Evolutionary conservation across 495 filamentous ascomycete genomes (phyloP).

Genomic region (Neurospora sp.): DNA sequence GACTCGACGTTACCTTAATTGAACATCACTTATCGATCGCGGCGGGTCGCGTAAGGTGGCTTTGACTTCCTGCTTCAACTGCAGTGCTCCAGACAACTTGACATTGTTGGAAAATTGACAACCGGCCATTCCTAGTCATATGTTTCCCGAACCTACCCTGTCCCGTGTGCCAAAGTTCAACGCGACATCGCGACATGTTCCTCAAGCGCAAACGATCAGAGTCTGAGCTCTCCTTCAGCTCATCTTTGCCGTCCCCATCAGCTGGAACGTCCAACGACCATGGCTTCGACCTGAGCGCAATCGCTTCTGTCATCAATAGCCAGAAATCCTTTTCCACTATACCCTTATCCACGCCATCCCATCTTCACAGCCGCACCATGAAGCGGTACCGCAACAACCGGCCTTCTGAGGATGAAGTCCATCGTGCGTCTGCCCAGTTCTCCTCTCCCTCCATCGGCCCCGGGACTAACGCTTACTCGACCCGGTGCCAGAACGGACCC

Average conservation of each 20-base stretch:
- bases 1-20: neutral
- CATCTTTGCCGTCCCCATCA: conserved; percentile 27
- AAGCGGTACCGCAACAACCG: conserved; percentile 41
- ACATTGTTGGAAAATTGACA: neutral
- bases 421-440: conserved; percentile 27
- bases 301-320: conserved; percentile 11
- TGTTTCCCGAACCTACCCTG: neutral
- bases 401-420: conserved; percentile 36
- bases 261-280: conserved; percentile 7
- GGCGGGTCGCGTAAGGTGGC: neutral
- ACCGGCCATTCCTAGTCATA: neutral
- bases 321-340: conserved; percentile 12
- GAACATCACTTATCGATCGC: neutral
- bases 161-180: neutral
- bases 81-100: neutral
- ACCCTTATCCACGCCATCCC: conserved; percentile 14
- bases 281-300: conserved; percentile 17
- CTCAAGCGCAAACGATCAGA: conserved; percentile 44
- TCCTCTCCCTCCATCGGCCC: neutral
- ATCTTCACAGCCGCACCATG: conserved; percentile 34
- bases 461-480: conserved; percentile 3
- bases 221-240: conserved; percentile 34
- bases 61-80: neutral
- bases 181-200: conserved; percentile 17
- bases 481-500: conserved; percentile 31